These are phyloP conservation scores for Eucommia ulmoides DNA, from an alignment of 257 asterid species.

Conservation along the genomic window DNA sequence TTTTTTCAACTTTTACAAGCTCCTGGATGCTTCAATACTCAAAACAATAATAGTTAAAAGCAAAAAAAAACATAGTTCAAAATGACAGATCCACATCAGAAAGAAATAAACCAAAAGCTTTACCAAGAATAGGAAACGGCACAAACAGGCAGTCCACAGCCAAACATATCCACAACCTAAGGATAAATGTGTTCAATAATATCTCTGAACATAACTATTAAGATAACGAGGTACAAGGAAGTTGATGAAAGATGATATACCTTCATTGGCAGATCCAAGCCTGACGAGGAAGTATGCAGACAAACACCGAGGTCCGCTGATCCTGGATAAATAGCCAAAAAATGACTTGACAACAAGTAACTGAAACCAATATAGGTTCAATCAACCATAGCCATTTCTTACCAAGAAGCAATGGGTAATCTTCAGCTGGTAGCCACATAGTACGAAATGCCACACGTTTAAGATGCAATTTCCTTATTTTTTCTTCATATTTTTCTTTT, in stretches of 20 bases:
- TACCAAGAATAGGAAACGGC: constrained; percentile 98
- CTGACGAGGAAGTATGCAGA: constrained; percentile 92
- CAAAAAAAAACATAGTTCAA: constrained; percentile 1
- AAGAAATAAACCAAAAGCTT: constrained; percentile 8
- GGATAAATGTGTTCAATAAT: constrained; percentile 13
- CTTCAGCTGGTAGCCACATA: constrained; percentile 96
- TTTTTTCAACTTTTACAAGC: constrained; percentile 75
- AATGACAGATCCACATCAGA: too few species aligned
- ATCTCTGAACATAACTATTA: too few species aligned
- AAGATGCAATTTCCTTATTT: constrained; percentile 62
- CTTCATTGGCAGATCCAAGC: constrained; percentile 96
- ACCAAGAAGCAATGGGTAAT: constrained; percentile 96
- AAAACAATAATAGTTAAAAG: constrained; percentile 8
- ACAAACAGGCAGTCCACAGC: constrained; percentile 96
- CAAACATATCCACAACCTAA: constrained; percentile 97
- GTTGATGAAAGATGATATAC: constrained; percentile 20
- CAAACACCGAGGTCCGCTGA: constrained; percentile 96
- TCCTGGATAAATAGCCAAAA: constrained; percentile 32
- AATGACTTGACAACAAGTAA: constrained; percentile 7
- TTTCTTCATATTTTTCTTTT: constrained; percentile 86
- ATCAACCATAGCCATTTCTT: constrained; percentile 10
- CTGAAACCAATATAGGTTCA: neutral
- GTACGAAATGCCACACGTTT: constrained; percentile 93
- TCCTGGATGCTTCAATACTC: constrained; percentile 56
- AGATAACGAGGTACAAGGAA: too few species aligned